Percentiles rank a stretch among this genome's conserved stretches.
Evolutionary conservation across 2,329 filamentous ascomycete genomes (phyloP).

Genomic region (Rosellinia necatrix): DNA sequence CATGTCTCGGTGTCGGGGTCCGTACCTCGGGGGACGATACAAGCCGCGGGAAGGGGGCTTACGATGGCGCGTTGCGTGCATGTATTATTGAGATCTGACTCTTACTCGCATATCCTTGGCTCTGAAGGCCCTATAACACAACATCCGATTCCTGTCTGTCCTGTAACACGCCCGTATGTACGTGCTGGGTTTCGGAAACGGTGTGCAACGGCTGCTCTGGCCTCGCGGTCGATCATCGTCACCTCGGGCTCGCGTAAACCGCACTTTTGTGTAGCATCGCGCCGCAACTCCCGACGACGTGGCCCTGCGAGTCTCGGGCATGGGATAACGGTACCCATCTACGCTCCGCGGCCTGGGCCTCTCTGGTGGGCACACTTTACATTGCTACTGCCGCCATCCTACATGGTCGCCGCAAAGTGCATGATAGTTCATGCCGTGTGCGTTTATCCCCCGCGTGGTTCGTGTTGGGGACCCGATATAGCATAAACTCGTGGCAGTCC

Average conservation of each 20-base stretch:
- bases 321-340: too few relatives aligned
- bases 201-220: slow-evolving; percentile 11
- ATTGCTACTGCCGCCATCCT: background rate
- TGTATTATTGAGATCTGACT: slow-evolving; percentile 14
- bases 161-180: too few relatives aligned
- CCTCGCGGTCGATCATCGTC: background rate
- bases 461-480: slow-evolving; percentile 14
- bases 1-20: background rate
- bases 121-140: slow-evolving; percentile 10
- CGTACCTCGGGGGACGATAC: background rate
- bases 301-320: slow-evolving; percentile 14
- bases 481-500: slow-evolving; percentile 24
- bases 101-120: slow-evolving; percentile 18
- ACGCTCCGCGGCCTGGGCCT: background rate
- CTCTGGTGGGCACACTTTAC: background rate
- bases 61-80: slow-evolving; percentile 13
- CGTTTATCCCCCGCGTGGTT: slow-evolving; percentile 16
- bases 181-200: slow-evolving; percentile 3
- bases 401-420: slow-evolving; percentile 1
- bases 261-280: slow-evolving; percentile 12
- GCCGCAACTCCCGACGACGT: background rate
- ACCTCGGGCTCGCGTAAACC: too few relatives aligned
- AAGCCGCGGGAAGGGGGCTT: background rate
- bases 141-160: slow-evolving; percentile 7
- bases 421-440: slow-evolving; percentile 21